These are phyloP conservation scores for Solanum acaule DNA, from an alignment of 257 asterid species.

Conservation along the genomic window DNA sequence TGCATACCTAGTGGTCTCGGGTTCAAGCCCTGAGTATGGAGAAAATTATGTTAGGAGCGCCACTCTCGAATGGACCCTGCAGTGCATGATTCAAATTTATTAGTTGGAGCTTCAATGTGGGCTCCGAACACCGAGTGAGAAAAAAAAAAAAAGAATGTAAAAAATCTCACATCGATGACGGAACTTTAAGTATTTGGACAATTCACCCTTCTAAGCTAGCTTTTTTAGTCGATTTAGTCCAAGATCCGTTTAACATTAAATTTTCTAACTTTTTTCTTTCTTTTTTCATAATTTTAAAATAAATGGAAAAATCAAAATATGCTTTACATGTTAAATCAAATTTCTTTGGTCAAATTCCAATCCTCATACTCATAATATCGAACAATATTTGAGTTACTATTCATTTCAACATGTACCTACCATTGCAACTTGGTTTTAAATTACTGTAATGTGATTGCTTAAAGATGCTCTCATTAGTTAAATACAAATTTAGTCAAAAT, in stretches of 20 bases:
- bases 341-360: background rate
- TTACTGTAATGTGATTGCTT: background rate
- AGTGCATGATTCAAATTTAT: fast-evolving
- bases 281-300: background rate
- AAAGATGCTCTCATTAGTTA: background rate
- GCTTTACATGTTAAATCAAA: background rate
- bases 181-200: no score
- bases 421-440: background rate
- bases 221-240: no score
- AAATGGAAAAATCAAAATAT: background rate
- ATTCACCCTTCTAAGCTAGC: no score
- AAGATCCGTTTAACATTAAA: background rate
- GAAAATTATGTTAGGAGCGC: no score
- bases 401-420: background rate
- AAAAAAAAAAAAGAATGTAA: no score
- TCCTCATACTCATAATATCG: background rate
- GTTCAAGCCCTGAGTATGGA: no score
- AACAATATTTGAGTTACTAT: background rate
- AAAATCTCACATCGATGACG: no score
- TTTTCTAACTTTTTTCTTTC: background rate
- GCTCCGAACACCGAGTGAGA: no score
- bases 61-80: no score
- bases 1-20: background rate
- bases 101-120: no score
- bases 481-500: background rate